phyloP scores from a whole-genome alignment of 148 eudicot species.

The Fagopyrum homotropicum region DNA sequence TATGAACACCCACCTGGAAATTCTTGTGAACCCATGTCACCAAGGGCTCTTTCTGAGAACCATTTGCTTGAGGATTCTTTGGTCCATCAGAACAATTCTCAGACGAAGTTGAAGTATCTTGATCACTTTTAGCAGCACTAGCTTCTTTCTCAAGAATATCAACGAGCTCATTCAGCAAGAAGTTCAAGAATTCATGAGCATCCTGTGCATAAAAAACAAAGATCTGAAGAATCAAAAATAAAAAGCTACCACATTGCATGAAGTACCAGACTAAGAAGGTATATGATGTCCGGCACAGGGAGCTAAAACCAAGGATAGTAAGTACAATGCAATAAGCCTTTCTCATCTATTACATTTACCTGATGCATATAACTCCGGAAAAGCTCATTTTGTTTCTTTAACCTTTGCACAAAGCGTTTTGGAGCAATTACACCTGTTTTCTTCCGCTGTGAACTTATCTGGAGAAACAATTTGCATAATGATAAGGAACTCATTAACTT shows the following conservation, averaged over 20 bases:
- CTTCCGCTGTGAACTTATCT: slow-evolving; percentile 68
- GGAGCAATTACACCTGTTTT: slow-evolving; percentile 74
- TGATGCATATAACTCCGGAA: slow-evolving; percentile 71
- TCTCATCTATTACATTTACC: slow-evolving; percentile 22
- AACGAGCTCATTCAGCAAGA: slow-evolving; percentile 75
- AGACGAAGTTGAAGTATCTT: slow-evolving; percentile 30
- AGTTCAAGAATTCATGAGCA: slow-evolving; percentile 93
- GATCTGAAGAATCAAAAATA: neutral
- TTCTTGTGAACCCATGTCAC: slow-evolving; percentile 84
- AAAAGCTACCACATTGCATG: too few relatives aligned
- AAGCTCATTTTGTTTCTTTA: slow-evolving; percentile 66
- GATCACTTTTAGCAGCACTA: slow-evolving; percentile 34
- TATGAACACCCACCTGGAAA: slow-evolving; percentile 46
- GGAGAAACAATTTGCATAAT: slow-evolving; percentile 5
- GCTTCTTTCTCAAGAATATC: slow-evolving; percentile 91
- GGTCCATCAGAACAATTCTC: slow-evolving; percentile 52
- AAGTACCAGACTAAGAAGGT: neutral
- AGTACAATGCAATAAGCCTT: neutral
- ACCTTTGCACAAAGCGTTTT: slow-evolving; percentile 61
- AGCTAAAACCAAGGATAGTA: neutral
- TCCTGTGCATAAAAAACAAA: slow-evolving; percentile 36
- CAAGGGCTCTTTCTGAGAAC: slow-evolving; percentile 49
- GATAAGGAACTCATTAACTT: neutral
- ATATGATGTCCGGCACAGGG: neutral
- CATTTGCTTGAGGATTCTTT: slow-evolving; percentile 26